Base-by-base conservation (phyloP, 2,329 filamentous ascomycete genomes). In the Alternaria sp. region DNA sequence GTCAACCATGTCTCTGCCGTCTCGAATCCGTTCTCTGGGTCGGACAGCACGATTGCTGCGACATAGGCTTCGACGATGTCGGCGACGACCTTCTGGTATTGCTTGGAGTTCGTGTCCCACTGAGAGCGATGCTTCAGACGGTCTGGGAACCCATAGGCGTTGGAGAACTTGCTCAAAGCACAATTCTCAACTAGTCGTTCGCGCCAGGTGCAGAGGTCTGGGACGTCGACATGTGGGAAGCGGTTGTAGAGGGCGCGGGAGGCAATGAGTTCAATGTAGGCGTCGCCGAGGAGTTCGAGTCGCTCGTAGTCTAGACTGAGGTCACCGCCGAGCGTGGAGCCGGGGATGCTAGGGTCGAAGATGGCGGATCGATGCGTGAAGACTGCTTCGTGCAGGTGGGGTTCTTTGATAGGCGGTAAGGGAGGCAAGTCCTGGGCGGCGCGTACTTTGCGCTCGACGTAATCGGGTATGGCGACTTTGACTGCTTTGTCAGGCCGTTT, bases 31-130 rank as follows among this genome's bases (percentile, higher is more conserved):
- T 87, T 77, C 9, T 82, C 79, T 0, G 88, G 84, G 70, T 93
- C 87, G 1, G 90, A 89, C 3, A 93, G 81, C 32, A 97, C 86
- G 6, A 94, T 81, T 4, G 91, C 94, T 9, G 91, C 94, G 15
- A 97, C 88, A 71, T 96, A 97, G 0, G 95, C 91, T 78, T 98
- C 95, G 72, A 97, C 96, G 17, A 97, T 86, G 75, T 98, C 95
- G 9, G 90, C 94, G 59, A 91, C 85, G 10, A 93, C 88, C 79
- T 97, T 97, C 13, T 83, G 86, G 73, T 56, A 81, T 57, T 30
- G 75, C 71, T 71, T 78, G 21, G 63, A 71, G 46, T 73, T 71
- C 11, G 66, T 62, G 56, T 80, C 71, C 66, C 67, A 71, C 50
- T 78, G 59, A 13, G 75, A 73, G 6, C 72, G 75, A 86, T 90